phyloP scores from a whole-genome alignment of 2,329 filamentous ascomycete genomes.

The Colletotrichum coccodes region DNA sequence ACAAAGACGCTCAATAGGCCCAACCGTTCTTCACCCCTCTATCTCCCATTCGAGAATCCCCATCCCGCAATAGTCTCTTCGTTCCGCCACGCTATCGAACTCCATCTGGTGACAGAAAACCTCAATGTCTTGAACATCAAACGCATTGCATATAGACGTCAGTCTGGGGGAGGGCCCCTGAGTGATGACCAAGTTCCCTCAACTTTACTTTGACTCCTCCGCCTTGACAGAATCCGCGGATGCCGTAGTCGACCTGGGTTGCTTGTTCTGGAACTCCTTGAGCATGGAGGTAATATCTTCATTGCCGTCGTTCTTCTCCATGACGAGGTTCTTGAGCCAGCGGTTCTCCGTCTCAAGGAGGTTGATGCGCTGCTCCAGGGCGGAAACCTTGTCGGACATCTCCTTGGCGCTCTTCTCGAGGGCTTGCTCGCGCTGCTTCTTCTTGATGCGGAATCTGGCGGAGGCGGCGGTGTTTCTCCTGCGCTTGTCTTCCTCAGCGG shows the following conservation, averaged over 20 bases:
- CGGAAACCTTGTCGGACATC: conserved; percentile 80
- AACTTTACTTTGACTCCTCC: not conserved
- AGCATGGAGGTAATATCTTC: conserved; percentile 62
- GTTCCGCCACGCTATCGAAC: conserved; percentile 1
- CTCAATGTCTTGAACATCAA: conserved; percentile 12
- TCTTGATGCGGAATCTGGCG: conserved; percentile 91
- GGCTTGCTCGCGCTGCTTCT: conserved; percentile 93
- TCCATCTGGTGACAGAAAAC: conserved; percentile 5
- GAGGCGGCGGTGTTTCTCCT: conserved; percentile 89
- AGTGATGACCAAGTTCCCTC: not conserved
- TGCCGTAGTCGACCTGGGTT: conserved; percentile 26
- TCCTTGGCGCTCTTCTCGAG: conserved; percentile 86
- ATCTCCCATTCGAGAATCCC: not conserved
- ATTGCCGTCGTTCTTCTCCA: conserved; percentile 80
- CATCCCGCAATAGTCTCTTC: not conserved
- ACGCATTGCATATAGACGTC: conserved; percentile 1
- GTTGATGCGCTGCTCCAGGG: conserved; percentile 77
- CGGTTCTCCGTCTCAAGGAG: conserved; percentile 87
- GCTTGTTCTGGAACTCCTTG: conserved; percentile 59
- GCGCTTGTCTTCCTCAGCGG: conserved; percentile 90
- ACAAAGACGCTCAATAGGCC: conserved; percentile 17
- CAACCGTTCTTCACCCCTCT: conserved; percentile 14
- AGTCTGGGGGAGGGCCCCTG: not conserved
- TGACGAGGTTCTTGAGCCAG: conserved; percentile 82
- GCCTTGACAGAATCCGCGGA: conserved; percentile 12